Conservation (phyloP, 805 yeast species). For the Lachancea quebecensis region DNA sequence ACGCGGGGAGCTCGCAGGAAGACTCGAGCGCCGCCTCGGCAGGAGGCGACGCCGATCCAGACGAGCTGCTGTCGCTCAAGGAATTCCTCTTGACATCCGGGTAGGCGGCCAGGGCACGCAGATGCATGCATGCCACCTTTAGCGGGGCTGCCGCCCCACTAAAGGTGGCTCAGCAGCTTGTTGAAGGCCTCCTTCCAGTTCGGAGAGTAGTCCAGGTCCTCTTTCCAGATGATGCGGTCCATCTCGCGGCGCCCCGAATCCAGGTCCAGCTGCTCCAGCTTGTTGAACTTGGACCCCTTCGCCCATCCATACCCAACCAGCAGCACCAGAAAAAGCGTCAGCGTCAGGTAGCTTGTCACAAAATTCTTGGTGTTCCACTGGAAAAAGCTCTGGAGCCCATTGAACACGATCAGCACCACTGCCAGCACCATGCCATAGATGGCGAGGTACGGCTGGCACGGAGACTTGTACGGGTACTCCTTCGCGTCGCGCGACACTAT, state of each 20-base stretch:
- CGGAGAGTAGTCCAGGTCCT: slow-evolving; percentile 40
- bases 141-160: too few species aligned
- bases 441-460: slow-evolving; percentile 61
- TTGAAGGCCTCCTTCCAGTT: slow-evolving; percentile 12
- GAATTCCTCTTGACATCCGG: slow-evolving; percentile 1
- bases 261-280: slow-evolving; percentile 63
- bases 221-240: slow-evolving; percentile 75
- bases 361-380: slow-evolving; percentile 53
- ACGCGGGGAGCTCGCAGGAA: neutral
- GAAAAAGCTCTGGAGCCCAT: slow-evolving; percentile 56
- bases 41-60: too few species aligned
- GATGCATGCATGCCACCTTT: neutral
- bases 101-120: too few species aligned
- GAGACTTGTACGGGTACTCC: slow-evolving; percentile 58
- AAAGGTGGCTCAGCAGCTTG: slow-evolving; percentile 13
- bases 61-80: neutral
- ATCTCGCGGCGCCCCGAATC: slow-evolving; percentile 77
- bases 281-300: slow-evolving; percentile 52
- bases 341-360: slow-evolving; percentile 53
- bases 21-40: neutral
- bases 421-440: slow-evolving; percentile 51
- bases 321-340: slow-evolving; percentile 42
- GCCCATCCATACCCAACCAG: slow-evolving; percentile 47
- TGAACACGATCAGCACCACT: slow-evolving; percentile 39
- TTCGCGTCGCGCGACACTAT: slow-evolving; percentile 52